These are phyloP conservation scores for Cornus suecica DNA, from an alignment of 148 eudicot genomes.

Conservation along the genomic window DNA sequence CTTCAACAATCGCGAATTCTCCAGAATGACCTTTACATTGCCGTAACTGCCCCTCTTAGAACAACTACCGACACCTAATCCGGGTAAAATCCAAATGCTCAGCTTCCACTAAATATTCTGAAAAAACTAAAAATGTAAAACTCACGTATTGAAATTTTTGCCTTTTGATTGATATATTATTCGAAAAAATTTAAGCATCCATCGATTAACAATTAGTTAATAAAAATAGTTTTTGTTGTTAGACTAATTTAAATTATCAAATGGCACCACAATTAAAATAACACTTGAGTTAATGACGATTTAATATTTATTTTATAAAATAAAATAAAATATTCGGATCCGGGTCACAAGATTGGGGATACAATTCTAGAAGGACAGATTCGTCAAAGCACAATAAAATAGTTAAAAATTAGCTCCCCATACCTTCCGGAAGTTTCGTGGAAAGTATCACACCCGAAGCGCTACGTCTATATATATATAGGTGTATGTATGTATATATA, in stretches of 20 bases:
- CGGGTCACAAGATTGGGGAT: neutral
- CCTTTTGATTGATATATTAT: too few species aligned
- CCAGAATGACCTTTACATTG: neutral
- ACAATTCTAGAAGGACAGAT: neutral
- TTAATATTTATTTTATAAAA: too few species aligned
- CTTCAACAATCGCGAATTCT: too few species aligned
- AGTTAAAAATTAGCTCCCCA: neutral
- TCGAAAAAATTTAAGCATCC: too few species aligned
- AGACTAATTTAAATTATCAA: too few species aligned
- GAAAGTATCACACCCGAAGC: neutral
- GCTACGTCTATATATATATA: neutral
- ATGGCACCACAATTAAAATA: too few species aligned
- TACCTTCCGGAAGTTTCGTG: constrained; percentile 1
- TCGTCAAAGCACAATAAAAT: neutral
- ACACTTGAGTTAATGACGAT: too few species aligned
- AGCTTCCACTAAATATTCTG: neutral
- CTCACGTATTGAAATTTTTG: neutral
- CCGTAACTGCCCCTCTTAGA: neutral
- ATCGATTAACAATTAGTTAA: too few species aligned
- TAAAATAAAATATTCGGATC: neutral
- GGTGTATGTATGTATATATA: too few species aligned
- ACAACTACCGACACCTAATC: neutral
- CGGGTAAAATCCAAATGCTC: neutral
- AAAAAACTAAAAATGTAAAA: too few species aligned
- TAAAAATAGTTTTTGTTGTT: too few species aligned